Evolutionary conservation across 352 stramenopile species (phyloP), one percentile per base, ranked within the genome.

Genomic region (Globisporangium rhizosaccharum): DNA sequence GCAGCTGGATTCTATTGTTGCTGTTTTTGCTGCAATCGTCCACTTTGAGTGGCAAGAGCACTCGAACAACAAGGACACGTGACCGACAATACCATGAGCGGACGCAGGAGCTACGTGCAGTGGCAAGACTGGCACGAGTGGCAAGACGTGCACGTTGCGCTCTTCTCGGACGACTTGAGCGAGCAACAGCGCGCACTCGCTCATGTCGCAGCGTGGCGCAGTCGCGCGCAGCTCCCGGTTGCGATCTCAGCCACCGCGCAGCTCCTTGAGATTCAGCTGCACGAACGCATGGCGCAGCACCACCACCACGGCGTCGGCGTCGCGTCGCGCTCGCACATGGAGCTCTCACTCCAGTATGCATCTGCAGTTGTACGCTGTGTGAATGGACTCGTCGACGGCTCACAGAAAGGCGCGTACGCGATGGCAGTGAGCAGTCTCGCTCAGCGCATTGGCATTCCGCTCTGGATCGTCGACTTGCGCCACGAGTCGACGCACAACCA

Each of bases 401-500:
- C 80, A n/a, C 85, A 94, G 64, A 88, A 84, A 46, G 83, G 83
- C 23, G 63, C 75, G 46, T 92, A 92, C 64, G 85, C 85, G 20
- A 72, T 78, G 70, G 76, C 85, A 3, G 82, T 94, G 56, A 94
- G 85, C 37, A 61, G 66, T 15, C 62, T 94, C 49, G 96, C 90
- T 53, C 75, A 90, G 44, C 78, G 91, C 39, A 90, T 97, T 20
- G 93, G 93, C 55, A 90, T 98, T 47, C 93, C 93, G 30, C 67
- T 89, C 11, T 98, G 93, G 93, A 80, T 98, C 58, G 93, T 98
- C 28, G 91, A 97, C 54, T 62, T 97, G 62, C 85, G 93, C 28
- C 93, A 98, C 64, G 91, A 97, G 58, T 91, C 90, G 25, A 95
- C 90, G 18, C 93, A 98, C 65, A 97, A 97, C 71, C 82, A 95